Conservation (phyloP, 208 protist species). For the Crithidia thermophila region DNA sequence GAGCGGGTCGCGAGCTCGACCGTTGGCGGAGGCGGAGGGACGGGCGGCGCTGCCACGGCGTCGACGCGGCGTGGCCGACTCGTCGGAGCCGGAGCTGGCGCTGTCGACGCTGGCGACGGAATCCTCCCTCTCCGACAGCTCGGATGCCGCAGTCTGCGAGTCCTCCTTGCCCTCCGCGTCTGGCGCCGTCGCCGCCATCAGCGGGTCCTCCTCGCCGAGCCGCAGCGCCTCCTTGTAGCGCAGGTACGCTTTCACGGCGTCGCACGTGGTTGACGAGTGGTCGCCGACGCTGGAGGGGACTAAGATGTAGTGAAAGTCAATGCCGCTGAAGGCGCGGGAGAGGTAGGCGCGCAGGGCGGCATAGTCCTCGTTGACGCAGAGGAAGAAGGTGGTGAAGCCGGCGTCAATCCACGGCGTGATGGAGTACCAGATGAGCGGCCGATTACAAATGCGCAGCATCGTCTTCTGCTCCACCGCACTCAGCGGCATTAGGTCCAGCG, state of each 20-base stretch:
- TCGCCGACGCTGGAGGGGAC: slow-evolving; percentile 57
- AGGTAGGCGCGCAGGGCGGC: slow-evolving; percentile 67
- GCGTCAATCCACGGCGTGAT: slow-evolving; percentile 73
- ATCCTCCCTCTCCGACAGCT: slow-evolving; percentile 14
- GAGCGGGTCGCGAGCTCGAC: slow-evolving; percentile 35
- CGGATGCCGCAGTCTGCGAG: background rate
- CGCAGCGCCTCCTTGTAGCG: slow-evolving; percentile 73
- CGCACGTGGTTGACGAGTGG: slow-evolving; percentile 68
- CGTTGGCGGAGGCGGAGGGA: background rate
- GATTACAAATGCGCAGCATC: slow-evolving; percentile 77
- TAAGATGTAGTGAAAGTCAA: slow-evolving; percentile 74
- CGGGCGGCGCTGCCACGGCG: slow-evolving; percentile 1
- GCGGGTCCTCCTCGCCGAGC: slow-evolving; percentile 32
- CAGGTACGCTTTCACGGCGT: slow-evolving; percentile 73
- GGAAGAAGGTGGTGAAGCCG: slow-evolving; percentile 75
- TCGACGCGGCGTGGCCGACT: background rate
- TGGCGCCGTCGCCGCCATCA: background rate
- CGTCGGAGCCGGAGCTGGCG: slow-evolving; percentile 3
- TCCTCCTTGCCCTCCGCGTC: slow-evolving; percentile 16
- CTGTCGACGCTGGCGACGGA: background rate
- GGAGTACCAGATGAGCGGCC: slow-evolving; percentile 85
- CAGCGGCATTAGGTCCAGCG: slow-evolving; percentile 53
- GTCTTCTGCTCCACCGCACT: slow-evolving; percentile 64
- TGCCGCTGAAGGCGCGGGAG: slow-evolving; percentile 45
- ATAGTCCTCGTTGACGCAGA: slow-evolving; percentile 81